A percentile compares a stretch with the other conserved stretches of the same genome.
phyloP scores from a whole-genome alignment of 352 stramenopile genomes.

The Phytophthora agathidicida region DNA sequence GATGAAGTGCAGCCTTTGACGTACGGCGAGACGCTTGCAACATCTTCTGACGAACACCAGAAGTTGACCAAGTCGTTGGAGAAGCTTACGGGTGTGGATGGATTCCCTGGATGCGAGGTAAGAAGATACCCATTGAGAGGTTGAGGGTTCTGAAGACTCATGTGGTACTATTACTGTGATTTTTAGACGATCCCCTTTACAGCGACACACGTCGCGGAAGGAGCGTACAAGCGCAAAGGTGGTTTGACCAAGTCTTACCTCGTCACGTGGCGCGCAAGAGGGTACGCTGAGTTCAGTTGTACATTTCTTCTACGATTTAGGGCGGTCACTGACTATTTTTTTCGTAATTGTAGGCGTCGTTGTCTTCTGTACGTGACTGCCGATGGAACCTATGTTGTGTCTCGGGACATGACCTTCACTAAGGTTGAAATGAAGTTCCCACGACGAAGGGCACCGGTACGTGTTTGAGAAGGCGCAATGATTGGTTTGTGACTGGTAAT shows the following conservation, averaged over 20 bases:
- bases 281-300: conserved; percentile 44
- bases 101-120: conserved; percentile 88
- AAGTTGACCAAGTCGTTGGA: conserved; percentile 58
- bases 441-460: conserved; percentile 69
- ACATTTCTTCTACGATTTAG: neutral
- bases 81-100: conserved; percentile 73
- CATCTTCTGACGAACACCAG: conserved; percentile 70
- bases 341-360: conserved; percentile 49
- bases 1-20: conserved; percentile 74
- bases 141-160: neutral
- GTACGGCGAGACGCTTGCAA: conserved; percentile 64
- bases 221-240: conserved; percentile 72
- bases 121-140: neutral
- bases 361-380: conserved; percentile 80
- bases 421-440: conserved; percentile 91
- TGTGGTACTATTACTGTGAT: conserved; percentile 1
- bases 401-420: conserved; percentile 82
- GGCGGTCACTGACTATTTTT: conserved; percentile 7
- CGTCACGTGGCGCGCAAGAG: conserved; percentile 82
- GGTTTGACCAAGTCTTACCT: conserved; percentile 84
- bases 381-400: conserved; percentile 80
- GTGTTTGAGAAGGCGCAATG: neutral
- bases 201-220: conserved; percentile 80
- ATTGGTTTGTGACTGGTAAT: neutral
- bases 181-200: conserved; percentile 82